phyloP scores from a whole-genome alignment of 1,139 yeast genomes.

The Yamadazyma pseudoaaseri region DNA sequence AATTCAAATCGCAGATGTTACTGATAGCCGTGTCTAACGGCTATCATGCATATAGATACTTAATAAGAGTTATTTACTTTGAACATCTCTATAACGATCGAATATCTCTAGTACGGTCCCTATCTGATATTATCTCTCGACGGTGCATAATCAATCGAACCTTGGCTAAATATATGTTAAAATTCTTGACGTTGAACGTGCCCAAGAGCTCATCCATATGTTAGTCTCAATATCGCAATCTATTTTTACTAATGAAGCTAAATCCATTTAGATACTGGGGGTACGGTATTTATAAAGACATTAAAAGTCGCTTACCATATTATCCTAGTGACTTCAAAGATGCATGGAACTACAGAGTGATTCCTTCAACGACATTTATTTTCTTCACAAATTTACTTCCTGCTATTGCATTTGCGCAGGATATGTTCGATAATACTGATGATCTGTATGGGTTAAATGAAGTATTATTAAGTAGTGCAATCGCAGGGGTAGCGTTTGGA shows the following conservation, averaged over 20 bases:
- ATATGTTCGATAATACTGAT: conserved; percentile 88
- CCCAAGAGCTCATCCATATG: no score
- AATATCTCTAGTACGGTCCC: no score
- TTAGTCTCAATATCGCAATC: no score
- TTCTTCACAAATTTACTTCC: conserved; percentile 90
- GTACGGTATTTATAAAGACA: conserved; percentile 57
- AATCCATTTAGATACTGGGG: conserved; percentile 25
- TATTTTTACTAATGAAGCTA: background rate
- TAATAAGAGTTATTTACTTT: no score
- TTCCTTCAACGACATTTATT: conserved; percentile 79
- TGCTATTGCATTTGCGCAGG: conserved; percentile 95
- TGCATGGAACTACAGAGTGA: conserved; percentile 81
- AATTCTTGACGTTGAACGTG: no score
- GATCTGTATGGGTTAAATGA: conserved; percentile 91
- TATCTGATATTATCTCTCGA: no score
- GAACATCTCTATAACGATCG: no score
- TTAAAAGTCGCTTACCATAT: conserved; percentile 58
- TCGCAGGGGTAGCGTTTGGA: conserved; percentile 90
- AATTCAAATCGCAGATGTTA: no score
- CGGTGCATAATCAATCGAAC: no score
- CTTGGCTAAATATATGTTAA: no score
- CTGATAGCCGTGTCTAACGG: no score
- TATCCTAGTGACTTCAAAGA: conserved; percentile 80
- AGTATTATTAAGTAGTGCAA: conserved; percentile 75
- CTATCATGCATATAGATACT: no score